A percentile compares a stretch with the other conserved stretches of the same genome.
These are phyloP conservation scores for Clitocybe nebularis DNA, from an alignment of 1,284 basidiomycete genomes.

Conservation along the genomic window DNA sequence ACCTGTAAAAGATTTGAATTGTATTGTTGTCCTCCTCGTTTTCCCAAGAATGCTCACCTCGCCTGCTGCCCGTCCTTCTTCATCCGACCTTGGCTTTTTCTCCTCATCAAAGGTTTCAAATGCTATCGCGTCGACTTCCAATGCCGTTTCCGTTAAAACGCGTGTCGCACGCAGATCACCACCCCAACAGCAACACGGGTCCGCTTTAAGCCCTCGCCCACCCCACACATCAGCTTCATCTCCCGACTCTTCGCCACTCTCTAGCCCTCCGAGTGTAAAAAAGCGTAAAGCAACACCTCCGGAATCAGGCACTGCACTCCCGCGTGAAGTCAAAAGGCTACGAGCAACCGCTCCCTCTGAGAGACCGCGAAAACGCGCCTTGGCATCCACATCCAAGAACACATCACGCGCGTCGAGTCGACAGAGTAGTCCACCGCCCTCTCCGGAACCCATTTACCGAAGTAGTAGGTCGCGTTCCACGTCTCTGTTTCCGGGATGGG, in stretches of 20 bases:
- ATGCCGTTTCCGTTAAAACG: constrained; percentile 29
- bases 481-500: constrained; percentile 36
- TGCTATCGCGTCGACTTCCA: constrained; percentile 24
- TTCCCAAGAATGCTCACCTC: constrained; percentile 19
- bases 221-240: constrained; percentile 23
- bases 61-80: constrained; percentile 20
- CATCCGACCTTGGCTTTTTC: constrained; percentile 34
- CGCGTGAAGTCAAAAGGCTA: constrained; percentile 35
- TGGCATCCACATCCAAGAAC: constrained; percentile 25
- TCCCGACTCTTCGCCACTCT: constrained; percentile 25
- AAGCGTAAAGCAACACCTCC: constrained; percentile 31
- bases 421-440: constrained; percentile 32
- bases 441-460: constrained; percentile 47
- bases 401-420: constrained; percentile 38
- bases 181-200: constrained; percentile 6
- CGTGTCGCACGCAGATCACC: constrained; percentile 19
- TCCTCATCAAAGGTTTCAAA: constrained; percentile 26
- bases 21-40: constrained; percentile 2
- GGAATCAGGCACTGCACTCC: constrained; percentile 20
- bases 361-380: constrained; percentile 28
- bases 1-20: constrained; percentile 2
- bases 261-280: constrained; percentile 21
- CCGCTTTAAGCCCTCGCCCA: constrained; percentile 11
- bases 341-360: constrained; percentile 20
- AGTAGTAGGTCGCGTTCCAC: constrained; percentile 48